Conservation (phyloP, 192 early-diverging fungal species). For the Linnemannia schmuckeri region DNA sequence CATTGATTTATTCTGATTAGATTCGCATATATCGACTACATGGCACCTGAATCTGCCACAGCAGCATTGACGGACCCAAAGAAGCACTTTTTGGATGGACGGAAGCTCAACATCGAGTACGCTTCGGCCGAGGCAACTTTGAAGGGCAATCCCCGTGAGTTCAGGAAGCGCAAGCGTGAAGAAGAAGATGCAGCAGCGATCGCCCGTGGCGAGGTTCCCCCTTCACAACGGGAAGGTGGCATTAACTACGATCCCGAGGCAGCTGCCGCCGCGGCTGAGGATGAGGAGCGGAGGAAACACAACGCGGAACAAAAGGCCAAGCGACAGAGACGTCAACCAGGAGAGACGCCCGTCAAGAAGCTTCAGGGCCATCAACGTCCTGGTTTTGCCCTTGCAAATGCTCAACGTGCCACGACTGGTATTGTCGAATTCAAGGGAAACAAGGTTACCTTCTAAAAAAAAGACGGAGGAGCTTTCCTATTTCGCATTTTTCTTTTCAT, state of each 20-base stretch:
- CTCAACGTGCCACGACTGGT: constrained; percentile 56
- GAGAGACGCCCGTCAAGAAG: constrained; percentile 43
- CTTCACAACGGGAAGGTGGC: constrained; percentile 20
- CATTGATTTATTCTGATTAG: constrained; percentile 18
- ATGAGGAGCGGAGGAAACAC: constrained; percentile 24
- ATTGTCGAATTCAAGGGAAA: constrained; percentile 75
- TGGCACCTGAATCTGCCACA: constrained; percentile 71
- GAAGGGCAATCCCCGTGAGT: constrained; percentile 75
- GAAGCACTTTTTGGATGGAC: constrained; percentile 67
- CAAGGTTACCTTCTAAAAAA: constrained; percentile 74
- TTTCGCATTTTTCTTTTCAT: not conserved
- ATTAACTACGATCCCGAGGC: not conserved
- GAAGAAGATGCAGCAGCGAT: constrained; percentile 47
- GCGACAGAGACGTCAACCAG: constrained; percentile 39
- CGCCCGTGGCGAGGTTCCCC: constrained; percentile 32
- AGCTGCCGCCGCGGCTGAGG: constrained; percentile 18
- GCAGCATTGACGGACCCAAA: constrained; percentile 71
- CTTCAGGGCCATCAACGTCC: constrained; percentile 58
- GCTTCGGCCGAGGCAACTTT: constrained; percentile 75
- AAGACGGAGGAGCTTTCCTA: not conserved
- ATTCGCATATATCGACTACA: constrained; percentile 80
- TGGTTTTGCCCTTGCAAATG: constrained; percentile 60
- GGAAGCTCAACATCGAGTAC: constrained; percentile 75
- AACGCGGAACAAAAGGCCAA: constrained; percentile 48
- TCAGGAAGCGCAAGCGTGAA: constrained; percentile 59